A percentile compares a stretch with the other conserved stretches of the same genome.
Conservation (phyloP, 2,329 filamentous ascomycete species). For the Blumeriella jaapii region DNA sequence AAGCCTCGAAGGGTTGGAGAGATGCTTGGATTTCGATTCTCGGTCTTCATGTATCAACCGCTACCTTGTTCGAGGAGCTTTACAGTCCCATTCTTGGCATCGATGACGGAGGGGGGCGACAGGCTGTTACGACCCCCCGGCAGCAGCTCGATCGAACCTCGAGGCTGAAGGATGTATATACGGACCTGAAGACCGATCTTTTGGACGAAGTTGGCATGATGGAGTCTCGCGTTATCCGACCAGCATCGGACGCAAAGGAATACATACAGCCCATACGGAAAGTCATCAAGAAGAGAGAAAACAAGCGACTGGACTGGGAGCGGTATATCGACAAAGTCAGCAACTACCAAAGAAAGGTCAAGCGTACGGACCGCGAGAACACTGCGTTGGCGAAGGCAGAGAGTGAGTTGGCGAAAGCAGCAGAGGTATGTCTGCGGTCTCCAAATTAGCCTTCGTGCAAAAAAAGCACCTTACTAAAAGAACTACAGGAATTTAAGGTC, state of each 20-base stretch:
- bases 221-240: slow-evolving; percentile 56
- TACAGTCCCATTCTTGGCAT: slow-evolving; percentile 68
- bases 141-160: slow-evolving; percentile 52
- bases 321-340: slow-evolving; percentile 62
- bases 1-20: slow-evolving; percentile 64
- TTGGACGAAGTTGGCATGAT: slow-evolving; percentile 60
- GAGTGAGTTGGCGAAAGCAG: slow-evolving; percentile 52
- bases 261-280: slow-evolving; percentile 64
- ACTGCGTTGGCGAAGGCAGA: slow-evolving; percentile 59
- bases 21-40: slow-evolving; percentile 68
- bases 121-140: slow-evolving; percentile 48
- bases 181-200: slow-evolving; percentile 60
- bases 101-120: slow-evolving; percentile 42
- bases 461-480: slow-evolving; percentile 8
- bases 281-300: slow-evolving; percentile 75
- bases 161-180: slow-evolving; percentile 54
- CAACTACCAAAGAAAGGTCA: slow-evolving; percentile 57
- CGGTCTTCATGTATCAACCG: slow-evolving; percentile 53
- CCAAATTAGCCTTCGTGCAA: slow-evolving; percentile 6
- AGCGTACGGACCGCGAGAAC: slow-evolving; percentile 63
- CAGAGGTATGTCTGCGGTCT: slow-evolving; percentile 39
- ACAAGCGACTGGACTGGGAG: slow-evolving; percentile 73
- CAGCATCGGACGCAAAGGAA: slow-evolving; percentile 57
- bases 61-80: slow-evolving; percentile 57
- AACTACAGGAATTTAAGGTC: slow-evolving; percentile 52